phyloP scores from a whole-genome alignment of 2,329 filamentous ascomycete genomes.

The Coniochaeta ligniaria region DNA sequence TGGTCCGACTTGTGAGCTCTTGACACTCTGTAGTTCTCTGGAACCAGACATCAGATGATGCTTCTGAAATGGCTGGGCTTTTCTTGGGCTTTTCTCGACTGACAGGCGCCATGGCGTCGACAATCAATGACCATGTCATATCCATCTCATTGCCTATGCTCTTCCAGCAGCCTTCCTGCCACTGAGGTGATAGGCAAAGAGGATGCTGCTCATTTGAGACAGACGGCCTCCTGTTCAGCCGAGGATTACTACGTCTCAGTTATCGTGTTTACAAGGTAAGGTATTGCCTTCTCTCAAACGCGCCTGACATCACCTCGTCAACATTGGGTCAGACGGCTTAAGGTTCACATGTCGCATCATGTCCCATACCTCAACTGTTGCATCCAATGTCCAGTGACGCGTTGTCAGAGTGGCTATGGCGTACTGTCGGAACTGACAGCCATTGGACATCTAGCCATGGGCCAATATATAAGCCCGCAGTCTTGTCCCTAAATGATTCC shows the following conservation, averaged over 20 bases:
- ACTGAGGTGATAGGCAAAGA: background rate
- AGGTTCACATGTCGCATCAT: background rate
- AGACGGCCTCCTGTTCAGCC: background rate
- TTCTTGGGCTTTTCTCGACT: too few relatives aligned
- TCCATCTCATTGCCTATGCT: background rate
- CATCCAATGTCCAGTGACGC: background rate
- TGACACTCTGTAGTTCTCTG: too few relatives aligned
- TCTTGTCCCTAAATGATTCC: background rate
- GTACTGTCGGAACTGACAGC: background rate
- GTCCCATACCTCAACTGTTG: background rate
- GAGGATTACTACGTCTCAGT: background rate
- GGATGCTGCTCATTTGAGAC: background rate
- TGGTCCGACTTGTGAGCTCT: too few relatives aligned
- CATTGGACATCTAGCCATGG: too few relatives aligned
- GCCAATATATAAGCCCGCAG: background rate
- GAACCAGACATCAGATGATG: too few relatives aligned
- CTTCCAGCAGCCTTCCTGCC: too few relatives aligned
- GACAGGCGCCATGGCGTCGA: too few relatives aligned
- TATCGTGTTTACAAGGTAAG: background rate
- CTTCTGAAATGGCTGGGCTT: too few relatives aligned
- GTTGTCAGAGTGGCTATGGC: background rate
- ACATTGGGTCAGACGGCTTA: background rate
- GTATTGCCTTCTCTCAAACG: too few relatives aligned
- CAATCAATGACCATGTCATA: too few relatives aligned
- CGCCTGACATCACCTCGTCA: too few relatives aligned